Evolutionary conservation across 768 basidiomycete genomes (phyloP), one percentile per base, ranked within the genome.

Genomic region (Kwoniella pini): DNA sequence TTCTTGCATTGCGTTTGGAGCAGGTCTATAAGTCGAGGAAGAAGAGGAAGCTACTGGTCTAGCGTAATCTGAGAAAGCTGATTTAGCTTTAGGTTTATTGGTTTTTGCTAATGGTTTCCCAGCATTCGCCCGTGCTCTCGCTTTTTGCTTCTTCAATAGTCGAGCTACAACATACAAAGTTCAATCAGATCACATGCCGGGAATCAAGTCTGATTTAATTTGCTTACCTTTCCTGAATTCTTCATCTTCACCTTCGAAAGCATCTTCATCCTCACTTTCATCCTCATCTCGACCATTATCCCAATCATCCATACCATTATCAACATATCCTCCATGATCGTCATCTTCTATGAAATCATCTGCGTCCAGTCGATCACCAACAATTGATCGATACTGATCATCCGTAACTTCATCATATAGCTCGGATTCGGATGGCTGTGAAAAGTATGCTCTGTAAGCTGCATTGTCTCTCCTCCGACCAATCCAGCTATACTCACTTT

Each of bases 311-410:
- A 92, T 87, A 4, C 96, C 96, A 73, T 96, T 91, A 80, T 99
- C 96, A 76, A 88, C 87, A 70, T 99, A 98, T 4, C 91, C 96
- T 13, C 82, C 84, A 0, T 88, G 84, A 26, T 92, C 92, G 80
- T 98, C 96, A 71, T 98, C 96, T 36, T 89, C 87, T 19, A 98
- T 90, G 63, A 99, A 99, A 77, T 99, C 96, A 65, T 97, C 92
- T 67, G 82, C 81, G 60, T 89, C 87, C 6, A 96, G 82, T 17
- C 96, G 83, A 0, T 87, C 86, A 56, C 84, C 84, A 4, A 99
- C 96, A 56, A 99, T 88, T 19, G 83, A 82, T 67, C 84, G 85
- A 78, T 98, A 99, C 68, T 92, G 87, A 10, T 90, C 90, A 56
- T 96, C 94, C 0, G 87, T 84, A 15, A 98, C 89, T 69, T 90